Evolutionary conservation across 1,139 yeast genomes (phyloP).

Genomic region (Sugiyamaella pinicola): DNA sequence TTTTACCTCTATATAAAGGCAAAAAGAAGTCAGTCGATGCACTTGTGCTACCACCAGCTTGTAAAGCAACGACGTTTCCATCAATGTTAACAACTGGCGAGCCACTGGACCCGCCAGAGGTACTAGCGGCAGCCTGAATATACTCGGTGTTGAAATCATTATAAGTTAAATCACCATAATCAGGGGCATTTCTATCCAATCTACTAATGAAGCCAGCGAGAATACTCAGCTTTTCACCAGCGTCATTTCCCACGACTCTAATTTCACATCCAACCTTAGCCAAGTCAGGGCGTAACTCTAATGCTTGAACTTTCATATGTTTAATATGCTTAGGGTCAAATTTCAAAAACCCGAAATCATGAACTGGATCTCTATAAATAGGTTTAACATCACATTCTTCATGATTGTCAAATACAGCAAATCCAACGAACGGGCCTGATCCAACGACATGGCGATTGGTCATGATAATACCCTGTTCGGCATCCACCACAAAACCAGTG

Average conservation of each 20-base stretch:
- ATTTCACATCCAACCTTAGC: slow-evolving; percentile 91
- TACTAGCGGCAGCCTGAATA: slow-evolving; percentile 95
- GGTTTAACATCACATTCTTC: slow-evolving; percentile 90
- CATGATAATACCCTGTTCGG: slow-evolving; percentile 74
- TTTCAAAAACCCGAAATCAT: slow-evolving; percentile 85
- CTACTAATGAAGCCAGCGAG: slow-evolving; percentile 88
- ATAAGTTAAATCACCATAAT: slow-evolving; percentile 85
- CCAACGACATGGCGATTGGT: slow-evolving; percentile 96
- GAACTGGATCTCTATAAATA: slow-evolving; percentile 56
- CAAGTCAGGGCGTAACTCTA: slow-evolving; percentile 73
- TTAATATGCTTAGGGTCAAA: slow-evolving; percentile 73
- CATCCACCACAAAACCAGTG: slow-evolving; percentile 93
- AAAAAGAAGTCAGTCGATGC: slow-evolving; percentile 92
- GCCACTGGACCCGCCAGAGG: slow-evolving; percentile 95
- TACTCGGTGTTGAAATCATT: slow-evolving; percentile 95
- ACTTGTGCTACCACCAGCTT: slow-evolving; percentile 91
- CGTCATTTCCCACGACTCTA: slow-evolving; percentile 94
- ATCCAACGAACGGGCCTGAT: slow-evolving; percentile 90
- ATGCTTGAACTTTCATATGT: slow-evolving; percentile 68
- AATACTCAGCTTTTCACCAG: slow-evolving; percentile 90
- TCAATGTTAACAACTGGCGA: slow-evolving; percentile 90
- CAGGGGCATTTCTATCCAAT: slow-evolving; percentile 92
- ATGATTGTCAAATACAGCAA: slow-evolving; percentile 90
- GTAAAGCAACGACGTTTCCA: slow-evolving; percentile 87
- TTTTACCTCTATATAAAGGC: slow-evolving; percentile 78